Base-by-base conservation (phyloP, 495 filamentous ascomycete species). In the Aspergillus coremiiformis region DNA sequence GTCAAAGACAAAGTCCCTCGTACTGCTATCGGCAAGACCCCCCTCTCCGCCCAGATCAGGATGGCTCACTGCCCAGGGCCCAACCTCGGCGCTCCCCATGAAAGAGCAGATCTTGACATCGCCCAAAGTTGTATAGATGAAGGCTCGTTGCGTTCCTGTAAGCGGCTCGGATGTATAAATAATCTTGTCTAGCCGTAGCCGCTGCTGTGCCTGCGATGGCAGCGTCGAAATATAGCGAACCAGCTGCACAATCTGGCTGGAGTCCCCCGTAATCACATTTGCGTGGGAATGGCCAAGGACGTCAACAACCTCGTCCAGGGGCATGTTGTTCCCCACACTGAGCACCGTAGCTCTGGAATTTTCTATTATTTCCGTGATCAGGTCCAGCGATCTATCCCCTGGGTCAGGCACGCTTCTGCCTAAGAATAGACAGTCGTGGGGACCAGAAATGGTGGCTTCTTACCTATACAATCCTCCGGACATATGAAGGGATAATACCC, bases 1-100 rank as follows among this genome's bases (percentile, higher is more conserved):
- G 32, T 71, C 68, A 44, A 63, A 66, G 3, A 73, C 44, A 23
- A 73, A 66, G 24, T 71, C 68, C 4, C 27, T 44, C 10, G 42
- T 22, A 22, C 29, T 20, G 3, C 11, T 19, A 20, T 23, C n/a
- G n/a, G 32, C 4, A 14, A 35, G 10, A 9, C 8, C 14, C 4
- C 15, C 33, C 19, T 47, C 30, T 29, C 55, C 50, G 3, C 56
- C 62, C 0, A 67, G 22, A 8, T 66, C 56, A 12, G 59, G 51
- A 42, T 35, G 61, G 21, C 39, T 51, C 19, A 55, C 35, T 15
- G 51, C 63, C 53, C 55, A 69, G 0, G 64, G 57, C 2, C 64
- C 65, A 0, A 63, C 55, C 39, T 68, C 65, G 14, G 65, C 63
- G 27, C 61, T 68, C 0, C 60, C 65, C 19, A 64, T 23, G 11